These are phyloP conservation scores for Pilaira anomala DNA, from an alignment of 192 early-diverging fungal genomes.

Conservation along the genomic window DNA sequence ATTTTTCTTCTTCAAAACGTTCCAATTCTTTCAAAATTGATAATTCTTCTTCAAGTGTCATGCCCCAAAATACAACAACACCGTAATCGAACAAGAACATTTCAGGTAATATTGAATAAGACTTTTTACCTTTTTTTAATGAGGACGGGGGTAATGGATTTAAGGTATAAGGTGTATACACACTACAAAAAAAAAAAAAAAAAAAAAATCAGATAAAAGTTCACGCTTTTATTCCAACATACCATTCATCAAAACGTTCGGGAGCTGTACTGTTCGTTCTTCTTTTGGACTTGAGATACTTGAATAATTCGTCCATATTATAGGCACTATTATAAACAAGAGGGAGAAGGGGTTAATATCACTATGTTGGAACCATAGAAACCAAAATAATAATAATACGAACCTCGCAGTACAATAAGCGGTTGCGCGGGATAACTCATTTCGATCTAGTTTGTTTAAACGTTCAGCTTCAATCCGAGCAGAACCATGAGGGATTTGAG, in stretches of 20 bases:
- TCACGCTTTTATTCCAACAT: too few species aligned
- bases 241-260: conserved; percentile 80
- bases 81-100: conserved; percentile 92
- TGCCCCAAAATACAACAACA: conserved; percentile 95
- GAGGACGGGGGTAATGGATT: conserved; percentile 42
- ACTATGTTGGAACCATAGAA: too few species aligned
- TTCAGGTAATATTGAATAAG: conserved; percentile 52
- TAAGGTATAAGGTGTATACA: conserved; percentile 55
- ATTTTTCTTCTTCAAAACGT: conserved; percentile 72
- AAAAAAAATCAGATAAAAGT: too few species aligned
- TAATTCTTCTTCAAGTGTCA: conserved; percentile 79
- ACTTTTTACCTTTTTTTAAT: too few species aligned
- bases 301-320: conserved; percentile 71
- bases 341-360: too few species aligned
- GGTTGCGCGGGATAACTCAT: conserved; percentile 75
- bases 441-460: conserved; percentile 70
- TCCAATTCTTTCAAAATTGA: conserved; percentile 68
- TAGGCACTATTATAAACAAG: too few species aligned
- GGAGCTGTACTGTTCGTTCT: conserved; percentile 60
- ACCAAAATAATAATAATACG: conserved; percentile 1
- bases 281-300: conserved; percentile 68
- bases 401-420: conserved; percentile 82
- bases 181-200: too few species aligned
- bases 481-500: conserved; percentile 52
- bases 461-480: conserved; percentile 67